Conservation (phyloP, 2,329 filamentous ascomycete genomes). For the Cladosporium sp. region DNA sequence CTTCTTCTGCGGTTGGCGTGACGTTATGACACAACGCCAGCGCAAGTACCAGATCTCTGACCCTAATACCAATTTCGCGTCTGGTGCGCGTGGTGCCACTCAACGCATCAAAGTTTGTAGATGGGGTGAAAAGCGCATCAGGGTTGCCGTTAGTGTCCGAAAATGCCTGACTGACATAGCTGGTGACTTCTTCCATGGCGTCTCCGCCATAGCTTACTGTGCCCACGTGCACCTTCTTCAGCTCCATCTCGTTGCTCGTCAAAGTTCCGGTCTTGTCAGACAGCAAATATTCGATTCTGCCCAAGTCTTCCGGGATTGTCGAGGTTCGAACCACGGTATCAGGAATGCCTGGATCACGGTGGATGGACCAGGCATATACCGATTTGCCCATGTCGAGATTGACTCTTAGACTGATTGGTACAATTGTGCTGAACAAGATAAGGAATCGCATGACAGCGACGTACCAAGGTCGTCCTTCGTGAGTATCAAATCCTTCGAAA, state of each 20-base stretch:
- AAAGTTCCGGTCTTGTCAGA: constrained; percentile 98
- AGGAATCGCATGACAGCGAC: constrained; percentile 97
- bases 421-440: constrained; percentile 98
- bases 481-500: constrained; percentile 71
- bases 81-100: constrained; percentile 66
- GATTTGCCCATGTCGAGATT: constrained; percentile 97
- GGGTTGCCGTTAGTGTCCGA: constrained; percentile 38
- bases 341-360: constrained; percentile 82
- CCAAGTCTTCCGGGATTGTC: constrained; percentile 94
- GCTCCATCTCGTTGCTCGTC: constrained; percentile 78
- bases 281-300: constrained; percentile 90
- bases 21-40: constrained; percentile 96
- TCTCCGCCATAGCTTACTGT: constrained; percentile 98
- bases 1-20: constrained; percentile 80
- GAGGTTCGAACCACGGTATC: constrained; percentile 92
- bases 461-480: constrained; percentile 68
- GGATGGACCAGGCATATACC: constrained; percentile 93
- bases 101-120: constrained; percentile 58
- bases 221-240: constrained; percentile 97
- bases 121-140: constrained; percentile 65
- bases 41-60: constrained; percentile 87
- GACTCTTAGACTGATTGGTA: constrained; percentile 92
- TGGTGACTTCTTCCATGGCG: constrained; percentile 93
- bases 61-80: constrained; percentile 87
- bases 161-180: constrained; percentile 84